Base-by-base conservation (phyloP, 1,139 yeast genomes). In the Yamadazyma siamensis region DNA sequence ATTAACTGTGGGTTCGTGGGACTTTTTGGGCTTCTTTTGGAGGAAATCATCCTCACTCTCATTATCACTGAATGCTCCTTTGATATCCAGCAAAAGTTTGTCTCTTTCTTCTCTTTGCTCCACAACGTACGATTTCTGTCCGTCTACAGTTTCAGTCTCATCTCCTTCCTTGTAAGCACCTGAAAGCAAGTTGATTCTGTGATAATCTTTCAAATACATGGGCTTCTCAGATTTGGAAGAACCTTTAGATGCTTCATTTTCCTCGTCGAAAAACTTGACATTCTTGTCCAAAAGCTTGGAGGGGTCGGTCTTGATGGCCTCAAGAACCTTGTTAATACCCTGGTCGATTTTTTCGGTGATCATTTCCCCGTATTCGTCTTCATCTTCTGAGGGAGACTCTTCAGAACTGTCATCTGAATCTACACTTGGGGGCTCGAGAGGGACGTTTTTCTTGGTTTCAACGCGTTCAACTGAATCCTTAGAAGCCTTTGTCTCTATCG, bases 281-380 rank as follows among this genome's bases (percentile, higher is more conserved):
- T 71, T 63, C 13, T 80, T 79, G 52, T 91, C 81, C 41, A 83
- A 68, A 29, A 91, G 61, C 43, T 73, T 70, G 28, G 50, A 47
- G 31, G 91, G 91, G 35, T 84, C 78, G 6, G 68, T 67, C 49
- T 75, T 77, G 39, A 94, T 74, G 0, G 95, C 81, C 15, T 63
- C 53, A 34, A 94, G 58, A 2, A 91, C 95, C 30, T 78, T 68
- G 34, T 74, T 67, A 44, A 94, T 81, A 8, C 94, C 94, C 12
- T 68, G 58, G 43, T 94, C 96, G 6, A 94, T 86, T 33, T 84
- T 88, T 28, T 78, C 88, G 0, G 97, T 91, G 33, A 86, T 69
- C 36, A 91, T 64, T 23, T 87, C 95, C 28, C 96, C 99, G 46
- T 58, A 82, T 40, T 89, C 96, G 51, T 94, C 99, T 57, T 94